phyloP scores from a whole-genome alignment of 208 protist genomes.

The Zelonia costaricensis region DNA sequence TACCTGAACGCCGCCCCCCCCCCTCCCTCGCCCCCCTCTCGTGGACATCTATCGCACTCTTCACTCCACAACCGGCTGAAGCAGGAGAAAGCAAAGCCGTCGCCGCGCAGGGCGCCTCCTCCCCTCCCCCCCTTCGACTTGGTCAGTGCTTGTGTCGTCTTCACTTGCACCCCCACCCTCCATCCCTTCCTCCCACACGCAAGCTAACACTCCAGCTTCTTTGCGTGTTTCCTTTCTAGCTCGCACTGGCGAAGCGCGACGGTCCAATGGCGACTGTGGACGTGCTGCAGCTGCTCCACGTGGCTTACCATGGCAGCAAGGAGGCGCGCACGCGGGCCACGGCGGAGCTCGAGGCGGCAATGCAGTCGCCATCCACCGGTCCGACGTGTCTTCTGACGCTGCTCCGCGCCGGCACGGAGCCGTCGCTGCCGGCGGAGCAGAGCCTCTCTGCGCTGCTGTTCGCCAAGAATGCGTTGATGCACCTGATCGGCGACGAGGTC shows the following conservation, averaged over 20 bases:
- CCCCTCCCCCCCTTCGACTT: too few relatives aligned
- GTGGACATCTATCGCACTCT: too few relatives aligned
- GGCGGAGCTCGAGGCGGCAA: slow-evolving; percentile 47
- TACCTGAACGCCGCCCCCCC: too few relatives aligned
- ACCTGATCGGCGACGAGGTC: slow-evolving; percentile 58
- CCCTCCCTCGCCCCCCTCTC: too few relatives aligned
- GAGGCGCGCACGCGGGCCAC: slow-evolving; percentile 73
- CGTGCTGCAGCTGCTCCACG: slow-evolving; percentile 69
- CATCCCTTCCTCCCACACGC: not conserved
- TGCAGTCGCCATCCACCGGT: slow-evolving; percentile 41
- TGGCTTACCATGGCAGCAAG: slow-evolving; percentile 79
- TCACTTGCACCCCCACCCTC: too few relatives aligned
- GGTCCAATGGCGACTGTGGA: slow-evolving; percentile 36
- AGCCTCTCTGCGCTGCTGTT: slow-evolving; percentile 82
- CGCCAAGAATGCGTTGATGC: slow-evolving; percentile 80
- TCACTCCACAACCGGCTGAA: too few relatives aligned
- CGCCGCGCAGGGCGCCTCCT: too few relatives aligned
- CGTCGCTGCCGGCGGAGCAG: slow-evolving; percentile 49
- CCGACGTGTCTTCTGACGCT: slow-evolving; percentile 62
- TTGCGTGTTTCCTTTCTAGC: too few relatives aligned
- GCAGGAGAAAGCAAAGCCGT: too few relatives aligned
- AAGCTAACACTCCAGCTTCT: too few relatives aligned
- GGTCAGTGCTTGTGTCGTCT: too few relatives aligned
- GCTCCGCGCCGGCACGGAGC: slow-evolving; percentile 55
- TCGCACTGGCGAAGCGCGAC: too few relatives aligned